phyloP scores from a whole-genome alignment of 2,329 filamentous ascomycete species.

The Colletotrichum nymphaeae region DNA sequence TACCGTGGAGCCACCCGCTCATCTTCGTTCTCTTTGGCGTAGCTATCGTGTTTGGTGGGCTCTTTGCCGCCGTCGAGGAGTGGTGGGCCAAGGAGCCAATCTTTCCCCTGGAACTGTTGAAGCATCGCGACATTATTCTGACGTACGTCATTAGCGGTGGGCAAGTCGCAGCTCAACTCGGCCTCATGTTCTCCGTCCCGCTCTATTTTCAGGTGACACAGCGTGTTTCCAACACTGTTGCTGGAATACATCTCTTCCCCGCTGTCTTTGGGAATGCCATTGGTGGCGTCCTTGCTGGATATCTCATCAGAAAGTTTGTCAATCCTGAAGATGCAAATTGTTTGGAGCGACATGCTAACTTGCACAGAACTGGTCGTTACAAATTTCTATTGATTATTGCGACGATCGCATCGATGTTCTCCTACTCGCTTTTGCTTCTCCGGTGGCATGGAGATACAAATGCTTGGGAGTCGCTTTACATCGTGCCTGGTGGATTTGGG shows the following conservation, averaged over 20 bases:
- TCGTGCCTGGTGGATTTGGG: constrained; percentile 63
- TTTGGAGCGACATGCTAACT: neutral
- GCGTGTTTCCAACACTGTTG: constrained; percentile 65
- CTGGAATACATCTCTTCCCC: constrained; percentile 72
- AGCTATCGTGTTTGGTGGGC: constrained; percentile 17
- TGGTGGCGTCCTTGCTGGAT: constrained; percentile 70
- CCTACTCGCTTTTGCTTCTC: constrained; percentile 64
- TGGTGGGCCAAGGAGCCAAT: constrained; percentile 64
- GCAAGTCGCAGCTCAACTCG: constrained; percentile 66
- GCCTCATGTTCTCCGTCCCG: constrained; percentile 70
- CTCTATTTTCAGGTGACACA: constrained; percentile 77
- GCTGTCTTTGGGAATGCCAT: constrained; percentile 75
- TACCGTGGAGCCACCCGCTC: constrained; percentile 64
- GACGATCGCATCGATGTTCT: constrained; percentile 58
- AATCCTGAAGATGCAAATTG: neutral
- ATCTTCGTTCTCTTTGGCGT: constrained; percentile 53
- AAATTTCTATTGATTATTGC: constrained; percentile 65
- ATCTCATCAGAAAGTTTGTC: constrained; percentile 60
- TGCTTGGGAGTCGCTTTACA: constrained; percentile 67
- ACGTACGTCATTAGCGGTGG: constrained; percentile 63
- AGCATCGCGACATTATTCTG: constrained; percentile 61
- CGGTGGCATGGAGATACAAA: constrained; percentile 71
- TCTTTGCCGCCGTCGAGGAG: constrained; percentile 25
- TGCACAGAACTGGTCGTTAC: constrained; percentile 67
- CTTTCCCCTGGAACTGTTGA: constrained; percentile 66